Evolutionary conservation across 495 filamentous ascomycete species (phyloP).

Genomic region (Neurospora sp.): DNA sequence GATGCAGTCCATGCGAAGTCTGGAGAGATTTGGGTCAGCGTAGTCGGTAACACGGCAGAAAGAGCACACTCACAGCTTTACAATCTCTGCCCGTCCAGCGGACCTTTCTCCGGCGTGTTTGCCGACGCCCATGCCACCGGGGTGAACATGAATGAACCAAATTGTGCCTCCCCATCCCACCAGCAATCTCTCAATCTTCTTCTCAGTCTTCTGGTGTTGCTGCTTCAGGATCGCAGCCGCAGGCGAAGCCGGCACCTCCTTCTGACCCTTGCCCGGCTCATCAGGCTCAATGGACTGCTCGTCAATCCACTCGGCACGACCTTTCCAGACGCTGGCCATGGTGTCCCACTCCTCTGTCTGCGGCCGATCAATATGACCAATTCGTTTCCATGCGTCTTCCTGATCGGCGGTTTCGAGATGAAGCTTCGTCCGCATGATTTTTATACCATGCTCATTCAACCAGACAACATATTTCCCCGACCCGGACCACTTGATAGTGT

Average conservation of each 20-base stretch:
- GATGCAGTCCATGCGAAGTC: constrained; percentile 89
- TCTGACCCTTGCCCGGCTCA: constrained; percentile 31
- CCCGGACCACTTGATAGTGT: constrained; percentile 83
- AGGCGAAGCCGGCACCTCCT: constrained; percentile 24
- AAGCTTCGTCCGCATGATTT: constrained; percentile 89
- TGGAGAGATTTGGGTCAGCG: constrained; percentile 29
- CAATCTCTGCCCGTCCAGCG: constrained; percentile 74
- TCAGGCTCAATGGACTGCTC: constrained; percentile 59
- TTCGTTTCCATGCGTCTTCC: constrained; percentile 89
- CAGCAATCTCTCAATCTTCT: constrained; percentile 64
- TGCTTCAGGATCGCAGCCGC: constrained; percentile 38
- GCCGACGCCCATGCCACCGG: constrained; percentile 56
- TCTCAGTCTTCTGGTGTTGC: constrained; percentile 31
- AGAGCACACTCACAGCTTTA: constrained; percentile 63
- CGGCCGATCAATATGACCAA: constrained; percentile 81
- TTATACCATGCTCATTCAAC: constrained; percentile 93
- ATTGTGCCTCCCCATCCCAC: constrained; percentile 94
- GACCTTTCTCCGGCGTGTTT: constrained; percentile 62
- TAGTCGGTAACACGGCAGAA: not conserved
- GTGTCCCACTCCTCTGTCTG: constrained; percentile 78
- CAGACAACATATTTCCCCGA: constrained; percentile 87
- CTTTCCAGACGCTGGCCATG: constrained; percentile 91
- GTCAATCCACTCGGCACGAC: constrained; percentile 84
- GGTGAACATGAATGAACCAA: constrained; percentile 88
- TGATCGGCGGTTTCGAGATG: constrained; percentile 65